These are phyloP conservation scores for Neofusicoccum ribis DNA, from an alignment of 2,329 filamentous ascomycete genomes.

Conservation along the genomic window DNA sequence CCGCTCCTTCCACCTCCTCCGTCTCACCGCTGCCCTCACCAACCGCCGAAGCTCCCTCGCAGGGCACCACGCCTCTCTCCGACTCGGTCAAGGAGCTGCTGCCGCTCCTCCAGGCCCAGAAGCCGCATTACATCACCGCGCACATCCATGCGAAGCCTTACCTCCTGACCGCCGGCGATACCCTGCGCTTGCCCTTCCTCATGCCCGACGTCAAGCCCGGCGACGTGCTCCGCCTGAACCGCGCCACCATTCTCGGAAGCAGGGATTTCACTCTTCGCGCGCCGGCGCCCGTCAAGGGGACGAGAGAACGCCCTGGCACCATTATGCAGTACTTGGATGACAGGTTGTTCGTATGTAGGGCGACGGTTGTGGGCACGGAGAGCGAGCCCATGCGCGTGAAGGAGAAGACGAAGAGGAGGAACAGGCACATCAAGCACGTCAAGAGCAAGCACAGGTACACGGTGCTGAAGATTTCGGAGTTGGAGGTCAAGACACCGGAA, in stretches of 20 bases:
- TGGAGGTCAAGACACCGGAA: slow-evolving; percentile 65
- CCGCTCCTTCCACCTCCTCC: slow-evolving; percentile 22
- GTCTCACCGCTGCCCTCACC: slow-evolving; percentile 26
- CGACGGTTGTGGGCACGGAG: slow-evolving; percentile 82
- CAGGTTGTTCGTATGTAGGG: slow-evolving; percentile 78
- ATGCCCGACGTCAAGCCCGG: slow-evolving; percentile 62
- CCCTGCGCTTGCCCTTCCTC: slow-evolving; percentile 50
- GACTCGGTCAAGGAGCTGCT: slow-evolving; percentile 63
- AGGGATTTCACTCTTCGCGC: slow-evolving; percentile 85
- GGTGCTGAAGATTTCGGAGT: slow-evolving; percentile 77
- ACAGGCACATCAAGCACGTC: slow-evolving; percentile 67
- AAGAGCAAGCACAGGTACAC: slow-evolving; percentile 92
- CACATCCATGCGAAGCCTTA: slow-evolving; percentile 80
- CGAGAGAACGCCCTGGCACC: slow-evolving; percentile 30
- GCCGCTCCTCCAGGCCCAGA: slow-evolving; percentile 71
- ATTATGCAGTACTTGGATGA: slow-evolving; percentile 70
- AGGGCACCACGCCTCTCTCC: slow-evolving; percentile 47
- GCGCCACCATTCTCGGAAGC: slow-evolving; percentile 78
- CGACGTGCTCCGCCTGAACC: slow-evolving; percentile 84
- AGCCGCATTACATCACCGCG: slow-evolving; percentile 73
- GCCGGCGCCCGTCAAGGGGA: slow-evolving; percentile 33
- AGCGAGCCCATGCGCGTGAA: slow-evolving; percentile 60
- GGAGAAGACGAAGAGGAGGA: slow-evolving; percentile 65
- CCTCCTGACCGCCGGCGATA: slow-evolving; percentile 65
- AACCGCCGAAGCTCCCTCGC: slow-evolving; percentile 32